These are phyloP conservation scores for Elaeagnus macrophylla DNA, from an alignment of 306 rosid genomes.

Conservation along the genomic window DNA sequence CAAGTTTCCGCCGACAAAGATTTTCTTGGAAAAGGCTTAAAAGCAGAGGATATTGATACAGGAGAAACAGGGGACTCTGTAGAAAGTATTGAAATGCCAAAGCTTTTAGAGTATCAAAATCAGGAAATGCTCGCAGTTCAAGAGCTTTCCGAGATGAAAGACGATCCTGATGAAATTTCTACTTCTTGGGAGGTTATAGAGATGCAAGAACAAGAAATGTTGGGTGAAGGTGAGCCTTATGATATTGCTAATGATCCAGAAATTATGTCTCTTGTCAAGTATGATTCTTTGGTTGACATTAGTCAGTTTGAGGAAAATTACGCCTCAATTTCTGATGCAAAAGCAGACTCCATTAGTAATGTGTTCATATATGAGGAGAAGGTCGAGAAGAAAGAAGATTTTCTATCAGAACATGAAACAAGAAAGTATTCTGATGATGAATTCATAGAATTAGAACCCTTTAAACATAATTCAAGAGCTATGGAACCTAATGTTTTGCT, in stretches of 20 bases:
- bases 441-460: slow-evolving; percentile 38
- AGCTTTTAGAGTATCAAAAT: not conserved
- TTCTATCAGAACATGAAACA: not conserved
- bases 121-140: not conserved
- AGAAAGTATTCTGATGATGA: slow-evolving; percentile 25
- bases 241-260: slow-evolving; percentile 7
- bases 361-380: slow-evolving; percentile 4
- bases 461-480: slow-evolving; percentile 14
- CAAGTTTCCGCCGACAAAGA: not conserved
- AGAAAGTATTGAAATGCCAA: not conserved
- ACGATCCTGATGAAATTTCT: slow-evolving; percentile 9
- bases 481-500: not conserved
- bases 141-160: not conserved
- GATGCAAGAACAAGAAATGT: not conserved
- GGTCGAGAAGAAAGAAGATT: slow-evolving; percentile 7
- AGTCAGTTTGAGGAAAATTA: slow-evolving; percentile 28
- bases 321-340: slow-evolving; percentile 25
- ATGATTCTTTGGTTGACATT: slow-evolving; percentile 38
- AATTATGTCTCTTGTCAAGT: not conserved
- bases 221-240: slow-evolving; percentile 16
- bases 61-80: not conserved
- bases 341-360: slow-evolving; percentile 22
- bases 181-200: not conserved
- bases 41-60: not conserved
- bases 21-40: not conserved